phyloP scores from a whole-genome alignment of 148 eudicot genomes.

The Talinum fruticosum region DNA sequence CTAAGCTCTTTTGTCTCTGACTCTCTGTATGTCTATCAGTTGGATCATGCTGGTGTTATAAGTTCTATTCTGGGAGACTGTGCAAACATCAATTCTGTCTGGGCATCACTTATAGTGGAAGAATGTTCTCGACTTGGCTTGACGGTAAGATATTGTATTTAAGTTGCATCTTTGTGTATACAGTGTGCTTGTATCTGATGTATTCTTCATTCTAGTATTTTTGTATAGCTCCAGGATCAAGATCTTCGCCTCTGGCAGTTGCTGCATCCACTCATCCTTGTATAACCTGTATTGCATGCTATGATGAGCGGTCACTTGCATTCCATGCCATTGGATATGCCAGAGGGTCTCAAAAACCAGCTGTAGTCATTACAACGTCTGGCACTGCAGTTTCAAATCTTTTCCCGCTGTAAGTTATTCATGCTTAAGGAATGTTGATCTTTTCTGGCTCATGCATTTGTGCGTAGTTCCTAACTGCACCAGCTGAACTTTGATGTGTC shows the following conservation, averaged over 20 bases:
- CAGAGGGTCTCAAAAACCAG: slow-evolving; percentile 81
- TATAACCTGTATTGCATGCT: slow-evolving; percentile 75
- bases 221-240: slow-evolving; percentile 98
- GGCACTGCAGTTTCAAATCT: slow-evolving; percentile 99
- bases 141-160: slow-evolving; percentile 56
- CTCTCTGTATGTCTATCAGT: slow-evolving; percentile 37
- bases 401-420: slow-evolving; percentile 80
- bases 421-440: neutral
- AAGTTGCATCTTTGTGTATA: slow-evolving; percentile 3
- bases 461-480: neutral
- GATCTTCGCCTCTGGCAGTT: slow-evolving; percentile 91
- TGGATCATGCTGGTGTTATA: slow-evolving; percentile 26
- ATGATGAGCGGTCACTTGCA: slow-evolving; percentile 92
- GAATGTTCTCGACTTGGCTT: slow-evolving; percentile 95
- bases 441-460: slow-evolving; percentile 3
- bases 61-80: slow-evolving; percentile 37
- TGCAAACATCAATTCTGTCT: slow-evolving; percentile 79
- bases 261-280: slow-evolving; percentile 86
- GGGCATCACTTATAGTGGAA: slow-evolving; percentile 92
- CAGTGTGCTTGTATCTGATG: slow-evolving; percentile 35
- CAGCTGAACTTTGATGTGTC: neutral
- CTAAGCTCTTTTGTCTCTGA: slow-evolving; percentile 18
- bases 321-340: slow-evolving; percentile 97
- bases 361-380: slow-evolving; percentile 88
- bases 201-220: slow-evolving; percentile 65